Percentiles rank a stretch among this genome's conserved stretches.
Conservation (phyloP, 805 yeast species). For the Cyberlindnera subsufficiens region DNA sequence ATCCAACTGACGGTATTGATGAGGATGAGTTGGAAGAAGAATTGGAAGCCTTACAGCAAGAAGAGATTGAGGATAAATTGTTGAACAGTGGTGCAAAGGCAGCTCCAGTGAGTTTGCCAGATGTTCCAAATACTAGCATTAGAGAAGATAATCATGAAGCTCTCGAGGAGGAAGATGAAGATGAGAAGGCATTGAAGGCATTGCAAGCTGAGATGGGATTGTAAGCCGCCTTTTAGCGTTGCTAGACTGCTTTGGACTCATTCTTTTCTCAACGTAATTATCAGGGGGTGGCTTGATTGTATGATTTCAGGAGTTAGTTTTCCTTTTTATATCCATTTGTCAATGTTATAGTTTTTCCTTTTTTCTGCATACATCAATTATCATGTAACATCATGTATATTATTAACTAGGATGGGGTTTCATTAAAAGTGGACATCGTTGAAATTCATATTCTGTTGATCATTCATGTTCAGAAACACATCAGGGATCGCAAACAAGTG, state of each 20-base stretch:
- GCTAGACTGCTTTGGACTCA: no score
- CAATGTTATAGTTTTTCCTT: no score
- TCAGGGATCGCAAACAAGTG: conserved; percentile 13
- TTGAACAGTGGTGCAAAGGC: conserved; percentile 34
- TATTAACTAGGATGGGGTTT: no score
- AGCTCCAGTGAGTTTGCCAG: conserved; percentile 34
- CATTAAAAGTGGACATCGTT: no score
- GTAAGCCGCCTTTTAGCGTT: conserved; percentile 23
- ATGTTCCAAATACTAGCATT: conserved; percentile 34
- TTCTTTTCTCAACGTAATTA: no score
- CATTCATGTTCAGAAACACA: conserved; percentile 10
- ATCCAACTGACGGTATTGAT: conserved; percentile 71
- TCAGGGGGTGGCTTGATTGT: no score
- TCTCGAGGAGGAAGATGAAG: conserved; percentile 54
- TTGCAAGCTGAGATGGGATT: conserved; percentile 85
- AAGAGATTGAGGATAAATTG: conserved; percentile 59
- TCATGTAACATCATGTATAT: no score
- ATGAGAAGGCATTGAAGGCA: conserved; percentile 74
- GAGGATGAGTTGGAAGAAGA: conserved; percentile 96
- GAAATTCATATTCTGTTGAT: background rate
- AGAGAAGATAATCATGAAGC: conserved; percentile 13
- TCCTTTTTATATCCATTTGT: no score
- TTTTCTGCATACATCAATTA: no score
- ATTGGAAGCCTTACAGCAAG: conserved; percentile 81
- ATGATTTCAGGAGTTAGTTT: no score